phyloP scores from a whole-genome alignment of 352 stramenopile genomes.

The Globisporangium nagaii region DNA sequence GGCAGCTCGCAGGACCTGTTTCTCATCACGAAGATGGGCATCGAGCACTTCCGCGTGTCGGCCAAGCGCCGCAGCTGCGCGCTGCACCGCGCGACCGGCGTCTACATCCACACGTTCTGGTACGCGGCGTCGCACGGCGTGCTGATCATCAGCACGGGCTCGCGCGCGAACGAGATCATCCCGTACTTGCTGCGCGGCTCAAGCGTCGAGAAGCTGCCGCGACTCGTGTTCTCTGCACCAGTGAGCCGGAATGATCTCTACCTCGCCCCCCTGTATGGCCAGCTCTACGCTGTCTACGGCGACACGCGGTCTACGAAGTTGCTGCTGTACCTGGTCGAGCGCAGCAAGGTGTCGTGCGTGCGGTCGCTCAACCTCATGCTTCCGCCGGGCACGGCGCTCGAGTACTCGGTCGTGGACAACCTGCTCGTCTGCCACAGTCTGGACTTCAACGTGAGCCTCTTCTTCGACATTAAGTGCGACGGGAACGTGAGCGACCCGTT shows the following conservation, averaged over 20 bases:
- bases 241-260: conserved; percentile 50
- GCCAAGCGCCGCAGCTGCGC: conserved; percentile 44
- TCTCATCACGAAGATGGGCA: conserved; percentile 62
- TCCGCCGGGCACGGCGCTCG: conserved; percentile 40
- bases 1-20: conserved; percentile 69
- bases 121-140: conserved; percentile 54
- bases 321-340: conserved; percentile 64
- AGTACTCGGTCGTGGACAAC: conserved; percentile 81
- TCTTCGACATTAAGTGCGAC: conserved; percentile 77
- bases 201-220: conserved; percentile 61
- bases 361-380: conserved; percentile 71
- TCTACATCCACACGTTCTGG: conserved; percentile 73
- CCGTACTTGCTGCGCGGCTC: conserved; percentile 53
- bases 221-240: conserved; percentile 62
- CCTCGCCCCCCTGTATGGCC: conserved; percentile 61
- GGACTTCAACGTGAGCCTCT: conserved; percentile 72
- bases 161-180: conserved; percentile 76
- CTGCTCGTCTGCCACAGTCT: conserved; percentile 77
- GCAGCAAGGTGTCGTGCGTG: conserved; percentile 64
- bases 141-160: conserved; percentile 65
- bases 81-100: conserved; percentile 49
- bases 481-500: conserved; percentile 56
- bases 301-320: conserved; percentile 54
- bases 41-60: conserved; percentile 74
- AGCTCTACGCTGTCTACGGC: conserved; percentile 60